phyloP scores from a whole-genome alignment of 2,329 filamentous ascomycete species.

The Fusarium sterilihyphosum region DNA sequence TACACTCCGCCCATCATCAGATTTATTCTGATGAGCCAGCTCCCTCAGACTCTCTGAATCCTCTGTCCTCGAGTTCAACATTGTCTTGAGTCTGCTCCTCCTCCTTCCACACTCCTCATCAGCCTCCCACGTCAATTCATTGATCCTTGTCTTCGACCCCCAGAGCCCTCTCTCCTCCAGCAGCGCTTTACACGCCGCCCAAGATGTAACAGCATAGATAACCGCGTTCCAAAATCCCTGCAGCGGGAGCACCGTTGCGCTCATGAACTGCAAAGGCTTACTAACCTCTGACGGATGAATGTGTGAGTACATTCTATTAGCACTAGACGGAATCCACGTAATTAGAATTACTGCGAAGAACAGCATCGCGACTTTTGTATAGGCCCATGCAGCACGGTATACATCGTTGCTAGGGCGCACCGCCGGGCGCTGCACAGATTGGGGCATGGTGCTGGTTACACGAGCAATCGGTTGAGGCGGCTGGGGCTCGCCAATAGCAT shows the following conservation, averaged over 20 bases:
- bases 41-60: neutral
- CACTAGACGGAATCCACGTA: neutral
- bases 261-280: constrained; percentile 9
- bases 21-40: neutral
- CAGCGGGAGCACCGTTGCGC: neutral
- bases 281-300: neutral
- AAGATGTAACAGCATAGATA: neutral
- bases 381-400: constrained; percentile 3
- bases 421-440: neutral
- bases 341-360: neutral
- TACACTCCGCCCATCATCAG: neutral
- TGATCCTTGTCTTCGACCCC: neutral
- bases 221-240: constrained; percentile 9
- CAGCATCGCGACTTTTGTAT: constrained; percentile 1
- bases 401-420: neutral
- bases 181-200: neutral
- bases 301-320: constrained; percentile 2
- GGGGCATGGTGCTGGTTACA: neutral
- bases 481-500: neutral
- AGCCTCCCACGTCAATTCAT: neutral
- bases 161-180: neutral
- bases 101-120: neutral
- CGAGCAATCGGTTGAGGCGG: neutral
- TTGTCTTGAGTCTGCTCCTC: neutral
- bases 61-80: neutral